Evolutionary conservation across 441 rosid species (phyloP), one percentile per base, ranked within the genome.

Genomic region (Populus hybrid): DNA sequence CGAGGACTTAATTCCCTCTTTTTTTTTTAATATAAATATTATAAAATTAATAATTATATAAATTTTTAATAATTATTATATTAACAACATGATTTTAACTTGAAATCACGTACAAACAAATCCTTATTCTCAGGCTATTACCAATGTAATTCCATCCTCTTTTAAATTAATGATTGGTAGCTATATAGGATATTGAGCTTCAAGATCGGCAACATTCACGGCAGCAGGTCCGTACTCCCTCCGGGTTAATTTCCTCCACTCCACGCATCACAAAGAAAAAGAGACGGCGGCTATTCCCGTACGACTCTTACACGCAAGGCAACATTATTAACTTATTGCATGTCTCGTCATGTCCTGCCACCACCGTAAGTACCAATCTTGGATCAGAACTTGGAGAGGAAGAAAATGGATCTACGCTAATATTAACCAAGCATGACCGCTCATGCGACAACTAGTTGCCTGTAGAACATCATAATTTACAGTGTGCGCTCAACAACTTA

Each of bases 181-280:
- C 11, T 38, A 38, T 0, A 9, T 38, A 38, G 42, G 10, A 8
- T 38, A 9, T 8, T 38, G 42, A 63, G 5, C 59, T 4, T 24
- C 23, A 34, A 24, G 24, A 24, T 11, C 30, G 67, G 77, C 77
- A 18, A 68, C 77, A 53, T 72, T 73, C 46, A 21, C 81, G 81
- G 69, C 81, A 16, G 24, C 46, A 36, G 36, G 36, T 34, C 68
- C 30, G 35, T 6, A 6, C 36, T 34, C 36, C 6, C 71, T 79
- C 77, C 81, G 77, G 74, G 36, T 34, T 6, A 34, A 14, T 20
- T 79, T 69, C 30, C 65, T 79, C 81, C 57, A 14, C 20, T 46
- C 57, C 82, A 75, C 78, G 42, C 75, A 66, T 75, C 78, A 70
- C 75, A 24, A 75, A 75, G 24, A 69, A 42, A 50, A 21, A 24